Evolutionary conservation across 179 eudicot genomes (phyloP), one percentile per base, ranked within the genome.

Genomic region (Carnegiea gigantea): DNA sequence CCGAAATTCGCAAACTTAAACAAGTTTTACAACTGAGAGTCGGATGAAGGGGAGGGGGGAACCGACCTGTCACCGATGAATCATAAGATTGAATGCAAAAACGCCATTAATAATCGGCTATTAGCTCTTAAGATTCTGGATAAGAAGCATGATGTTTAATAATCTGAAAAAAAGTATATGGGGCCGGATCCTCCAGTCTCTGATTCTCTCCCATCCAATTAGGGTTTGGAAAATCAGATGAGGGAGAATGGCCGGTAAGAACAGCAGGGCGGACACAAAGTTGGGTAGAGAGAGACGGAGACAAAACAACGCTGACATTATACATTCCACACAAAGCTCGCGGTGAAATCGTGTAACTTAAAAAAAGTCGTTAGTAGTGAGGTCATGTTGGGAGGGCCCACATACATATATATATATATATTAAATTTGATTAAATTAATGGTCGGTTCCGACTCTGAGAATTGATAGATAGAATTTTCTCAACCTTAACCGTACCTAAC

Each of bases 161-260:
- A 33, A 62, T 6, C 6, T 62, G 48, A 13, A 18, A 28, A 28
- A 80, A 3, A 5, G 30, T 14, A 73, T 11, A 18, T 17, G 64
- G 53, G 73, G 17, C 18, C 14, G 11, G 53, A 81, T 62, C 21
- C 9, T 48, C 11, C 20, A 30, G 14, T 54, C 20, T 60, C 20
- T 46, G 46, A 80, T 80, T 64, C 36, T 57, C 14, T 20, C 30
- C 51, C 18, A 30, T 18, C 9, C 70, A 80, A 77, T 73, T 81
- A 80, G 86, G 83, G 86, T 81, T 84, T 81, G 59, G 71, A 49
- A 73, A 70, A 84, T 77, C 78, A 71, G 60, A 80, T 23, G 78
- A 20, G 80, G 62, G 72, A 80, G 83, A 74, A 67, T 67, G 40
- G 72, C 72, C 72, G 72, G 40, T 4, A 44, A 49, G n/a, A 43